These are phyloP conservation scores for Fonsecaea monophora DNA, from an alignment of 2,329 filamentous ascomycete genomes.

Conservation along the genomic window DNA sequence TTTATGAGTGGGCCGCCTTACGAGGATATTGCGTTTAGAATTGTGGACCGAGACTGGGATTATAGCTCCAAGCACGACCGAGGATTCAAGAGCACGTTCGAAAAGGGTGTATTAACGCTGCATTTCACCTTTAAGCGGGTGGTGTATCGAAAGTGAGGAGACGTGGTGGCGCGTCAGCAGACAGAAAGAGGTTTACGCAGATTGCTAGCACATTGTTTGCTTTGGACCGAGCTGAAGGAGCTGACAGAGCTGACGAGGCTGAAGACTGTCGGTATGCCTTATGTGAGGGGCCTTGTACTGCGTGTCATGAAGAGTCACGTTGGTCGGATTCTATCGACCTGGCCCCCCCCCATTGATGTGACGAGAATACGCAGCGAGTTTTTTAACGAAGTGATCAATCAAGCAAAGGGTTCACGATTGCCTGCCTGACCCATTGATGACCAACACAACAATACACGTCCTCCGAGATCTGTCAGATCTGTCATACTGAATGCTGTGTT, in stretches of 20 bases:
- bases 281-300: background rate
- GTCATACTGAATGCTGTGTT: too few relatives aligned
- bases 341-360: background rate
- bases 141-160: conserved; percentile 56
- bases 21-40: conserved; percentile 94
- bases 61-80: conserved; percentile 94
- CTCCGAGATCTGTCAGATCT: background rate
- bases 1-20: conserved; percentile 96
- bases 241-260: conserved; percentile 1
- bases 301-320: too few relatives aligned
- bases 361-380: background rate
- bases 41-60: conserved; percentile 99
- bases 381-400: background rate
- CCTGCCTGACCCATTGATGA: background rate
- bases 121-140: conserved; percentile 99
- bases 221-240: background rate
- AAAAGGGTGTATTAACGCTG: conserved; percentile 95
- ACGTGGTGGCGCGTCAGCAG: background rate
- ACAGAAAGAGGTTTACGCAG: background rate
- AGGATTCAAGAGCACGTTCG: conserved; percentile 95
- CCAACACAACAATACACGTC: background rate
- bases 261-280: background rate
- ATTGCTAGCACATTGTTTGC: background rate
- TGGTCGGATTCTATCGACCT: background rate
- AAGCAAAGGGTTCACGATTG: background rate